Evolutionary conservation across 441 rosid species (phyloP).

Genomic region (Hura crepitans): DNA sequence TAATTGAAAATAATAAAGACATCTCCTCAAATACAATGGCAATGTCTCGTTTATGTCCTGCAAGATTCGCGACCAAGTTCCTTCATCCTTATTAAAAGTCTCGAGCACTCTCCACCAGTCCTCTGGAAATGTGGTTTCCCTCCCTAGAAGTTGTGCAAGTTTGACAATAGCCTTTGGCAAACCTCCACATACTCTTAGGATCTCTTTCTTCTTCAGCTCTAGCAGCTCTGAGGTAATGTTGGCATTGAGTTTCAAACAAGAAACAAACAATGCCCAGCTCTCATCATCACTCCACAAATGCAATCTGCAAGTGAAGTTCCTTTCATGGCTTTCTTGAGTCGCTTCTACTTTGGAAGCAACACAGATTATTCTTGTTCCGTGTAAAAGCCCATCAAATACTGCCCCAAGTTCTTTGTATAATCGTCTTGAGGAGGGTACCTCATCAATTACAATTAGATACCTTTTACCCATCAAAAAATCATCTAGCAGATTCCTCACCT

Average conservation of each 20-base stretch:
- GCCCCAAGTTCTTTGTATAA: slow-evolving; percentile 20
- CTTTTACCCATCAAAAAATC: slow-evolving; percentile 22
- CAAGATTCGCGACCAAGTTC: slow-evolving; percentile 11
- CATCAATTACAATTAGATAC: slow-evolving; percentile 26
- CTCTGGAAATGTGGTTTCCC: slow-evolving; percentile 11
- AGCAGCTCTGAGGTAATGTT: slow-evolving; percentile 20
- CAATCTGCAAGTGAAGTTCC: slow-evolving; percentile 17
- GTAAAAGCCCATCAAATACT: slow-evolving; percentile 18
- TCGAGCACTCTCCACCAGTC: slow-evolving; percentile 18
- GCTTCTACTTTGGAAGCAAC: slow-evolving; percentile 12
- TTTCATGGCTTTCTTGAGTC: slow-evolving; percentile 16
- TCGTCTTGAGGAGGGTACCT: slow-evolving; percentile 8
- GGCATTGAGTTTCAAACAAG: slow-evolving; percentile 19
- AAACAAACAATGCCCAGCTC: slow-evolving; percentile 26
- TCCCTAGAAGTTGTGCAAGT: slow-evolving; percentile 15
- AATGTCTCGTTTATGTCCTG: slow-evolving; percentile 13
- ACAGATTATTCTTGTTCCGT: slow-evolving; percentile 20
- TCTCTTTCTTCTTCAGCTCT: slow-evolving; percentile 15
- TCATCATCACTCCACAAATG: slow-evolving; percentile 27
- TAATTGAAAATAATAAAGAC: slow-evolving; percentile 24
- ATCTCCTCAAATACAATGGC: slow-evolving; percentile 23
- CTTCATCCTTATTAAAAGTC: slow-evolving; percentile 15
- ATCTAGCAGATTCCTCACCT: slow-evolving; percentile 12
- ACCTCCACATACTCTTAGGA: slow-evolving; percentile 18
- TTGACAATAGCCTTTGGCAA: slow-evolving; percentile 22